Percentiles rank a stretch among this genome's conserved stretches.
phyloP scores from a whole-genome alignment of 306 rosid species.

The Begonia peltatifolia region DNA sequence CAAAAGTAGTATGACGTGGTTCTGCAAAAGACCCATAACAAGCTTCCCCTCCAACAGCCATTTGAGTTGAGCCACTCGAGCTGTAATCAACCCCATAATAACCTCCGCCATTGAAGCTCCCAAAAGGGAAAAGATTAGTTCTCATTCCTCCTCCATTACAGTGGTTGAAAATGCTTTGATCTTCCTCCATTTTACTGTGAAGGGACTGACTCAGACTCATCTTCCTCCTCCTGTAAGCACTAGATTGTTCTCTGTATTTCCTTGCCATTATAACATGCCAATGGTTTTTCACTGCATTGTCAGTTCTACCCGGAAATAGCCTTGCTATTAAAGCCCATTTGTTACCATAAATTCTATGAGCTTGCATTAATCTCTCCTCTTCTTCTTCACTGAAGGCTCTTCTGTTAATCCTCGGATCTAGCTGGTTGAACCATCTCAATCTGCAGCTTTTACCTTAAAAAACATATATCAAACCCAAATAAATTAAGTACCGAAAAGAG shows the following conservation, averaged over 20 bases:
- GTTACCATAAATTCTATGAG: constrained; percentile 89
- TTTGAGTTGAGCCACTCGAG: constrained; percentile 21
- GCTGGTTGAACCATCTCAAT: constrained; percentile 92
- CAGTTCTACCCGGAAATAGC: constrained; percentile 94
- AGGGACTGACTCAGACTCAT: constrained; percentile 47
- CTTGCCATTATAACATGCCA: constrained; percentile 99
- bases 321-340: constrained; percentile 99
- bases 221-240: constrained; percentile 78
- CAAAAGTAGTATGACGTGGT: constrained; percentile 22
- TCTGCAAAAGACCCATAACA: constrained; percentile 20
- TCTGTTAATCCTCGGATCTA: constrained; percentile 94
- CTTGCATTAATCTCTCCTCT: constrained; percentile 91
- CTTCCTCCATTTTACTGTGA: constrained; percentile 46
- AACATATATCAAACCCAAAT: background rate
- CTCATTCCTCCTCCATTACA: constrained; percentile 16
- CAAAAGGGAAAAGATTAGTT: constrained; percentile 19
- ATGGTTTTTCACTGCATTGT: constrained; percentile 93
- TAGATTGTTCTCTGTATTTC: constrained; percentile 80
- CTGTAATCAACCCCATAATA: constrained; percentile 26
- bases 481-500: background rate
- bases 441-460: constrained; percentile 81
- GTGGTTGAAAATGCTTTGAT: constrained; percentile 18
- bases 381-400: constrained; percentile 83
- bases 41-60: constrained; percentile 26
- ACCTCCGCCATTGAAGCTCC: constrained; percentile 16